Evolutionary conservation across 2,329 filamentous ascomycete species (phyloP).

Genomic region (Exophiala sideris): DNA sequence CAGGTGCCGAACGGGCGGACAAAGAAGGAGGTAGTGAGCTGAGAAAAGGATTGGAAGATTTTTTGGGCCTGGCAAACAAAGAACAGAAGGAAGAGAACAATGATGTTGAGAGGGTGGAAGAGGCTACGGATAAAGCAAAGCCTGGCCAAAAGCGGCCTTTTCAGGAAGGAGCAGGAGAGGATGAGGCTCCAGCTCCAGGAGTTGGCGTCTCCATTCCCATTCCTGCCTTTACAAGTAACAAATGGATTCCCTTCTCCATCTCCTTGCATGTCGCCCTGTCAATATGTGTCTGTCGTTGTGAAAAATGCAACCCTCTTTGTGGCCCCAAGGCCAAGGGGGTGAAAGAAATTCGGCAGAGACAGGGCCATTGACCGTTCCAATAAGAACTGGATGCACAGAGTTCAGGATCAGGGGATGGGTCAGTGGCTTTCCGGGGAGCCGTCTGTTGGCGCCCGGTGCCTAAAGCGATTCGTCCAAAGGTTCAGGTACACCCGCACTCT

Average conservation of each 20-base stretch:
- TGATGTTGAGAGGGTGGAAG: conserved; percentile 1
- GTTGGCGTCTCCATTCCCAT: too few relatives aligned
- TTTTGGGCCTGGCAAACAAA: conserved; percentile 1
- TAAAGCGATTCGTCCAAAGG: too few relatives aligned
- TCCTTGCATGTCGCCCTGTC: conserved; percentile 8
- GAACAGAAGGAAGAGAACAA: conserved; percentile 11
- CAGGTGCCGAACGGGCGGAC: conserved; percentile 6
- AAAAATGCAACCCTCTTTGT: too few relatives aligned
- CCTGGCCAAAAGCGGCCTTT: too few relatives aligned
- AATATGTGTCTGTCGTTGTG: too few relatives aligned
- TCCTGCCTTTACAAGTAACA: too few relatives aligned
- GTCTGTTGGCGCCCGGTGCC: too few relatives aligned
- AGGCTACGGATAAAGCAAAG: neutral
- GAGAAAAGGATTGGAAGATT: conserved; percentile 11
- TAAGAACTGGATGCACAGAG: neutral
- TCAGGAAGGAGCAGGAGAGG: neutral
- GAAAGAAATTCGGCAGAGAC: conserved; percentile 21
- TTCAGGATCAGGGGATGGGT: neutral
- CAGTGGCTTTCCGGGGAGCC: too few relatives aligned
- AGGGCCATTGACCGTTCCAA: conserved; percentile 1
- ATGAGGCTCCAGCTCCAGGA: neutral
- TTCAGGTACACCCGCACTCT: too few relatives aligned
- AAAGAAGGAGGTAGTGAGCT: conserved; percentile 20
- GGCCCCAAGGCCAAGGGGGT: neutral
- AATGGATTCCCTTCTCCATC: conserved; percentile 6